phyloP scores from a whole-genome alignment of 2,329 filamentous ascomycete species.

The Paramyrothecium sp. region DNA sequence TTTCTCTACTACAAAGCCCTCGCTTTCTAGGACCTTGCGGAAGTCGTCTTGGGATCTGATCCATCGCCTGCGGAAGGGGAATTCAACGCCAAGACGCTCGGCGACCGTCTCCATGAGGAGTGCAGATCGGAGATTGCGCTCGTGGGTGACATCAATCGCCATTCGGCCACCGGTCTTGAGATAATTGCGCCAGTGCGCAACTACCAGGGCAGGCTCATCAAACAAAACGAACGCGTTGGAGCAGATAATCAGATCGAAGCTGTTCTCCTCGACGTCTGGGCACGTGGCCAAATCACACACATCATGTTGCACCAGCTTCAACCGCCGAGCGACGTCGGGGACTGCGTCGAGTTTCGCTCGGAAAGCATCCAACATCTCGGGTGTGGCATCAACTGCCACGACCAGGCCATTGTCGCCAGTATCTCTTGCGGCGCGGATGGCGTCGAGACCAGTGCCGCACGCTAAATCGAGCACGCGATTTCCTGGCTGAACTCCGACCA shows the following conservation, averaged over 20 bases:
- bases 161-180: constrained; percentile 23
- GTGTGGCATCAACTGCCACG: constrained; percentile 28
- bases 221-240: constrained; percentile 32
- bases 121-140: constrained; percentile 21
- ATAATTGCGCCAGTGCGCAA: constrained; percentile 25
- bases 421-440: constrained; percentile 22
- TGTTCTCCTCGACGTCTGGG: constrained; percentile 13
- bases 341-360: constrained; percentile 16
- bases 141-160: constrained; percentile 30
- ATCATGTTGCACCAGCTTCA: constrained; percentile 24
- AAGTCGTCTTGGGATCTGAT: constrained; percentile 26
- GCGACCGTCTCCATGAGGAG: constrained; percentile 24
- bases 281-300: constrained; percentile 21
- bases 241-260: constrained; percentile 30
- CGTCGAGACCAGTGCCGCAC: constrained; percentile 33
- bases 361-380: constrained; percentile 28
- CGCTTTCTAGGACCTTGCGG: constrained; percentile 18
- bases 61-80: constrained; percentile 27
- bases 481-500: constrained; percentile 19
- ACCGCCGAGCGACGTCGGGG: constrained; percentile 9
- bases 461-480: constrained; percentile 27
- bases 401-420: constrained; percentile 23
- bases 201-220: constrained; percentile 18
- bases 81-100: constrained; percentile 17
- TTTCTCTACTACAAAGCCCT: constrained; percentile 24